Evolutionary conservation across 169 alveolate species (phyloP), one percentile per base, ranked within the genome.

Genomic region (Eimeria acervulina): DNA sequence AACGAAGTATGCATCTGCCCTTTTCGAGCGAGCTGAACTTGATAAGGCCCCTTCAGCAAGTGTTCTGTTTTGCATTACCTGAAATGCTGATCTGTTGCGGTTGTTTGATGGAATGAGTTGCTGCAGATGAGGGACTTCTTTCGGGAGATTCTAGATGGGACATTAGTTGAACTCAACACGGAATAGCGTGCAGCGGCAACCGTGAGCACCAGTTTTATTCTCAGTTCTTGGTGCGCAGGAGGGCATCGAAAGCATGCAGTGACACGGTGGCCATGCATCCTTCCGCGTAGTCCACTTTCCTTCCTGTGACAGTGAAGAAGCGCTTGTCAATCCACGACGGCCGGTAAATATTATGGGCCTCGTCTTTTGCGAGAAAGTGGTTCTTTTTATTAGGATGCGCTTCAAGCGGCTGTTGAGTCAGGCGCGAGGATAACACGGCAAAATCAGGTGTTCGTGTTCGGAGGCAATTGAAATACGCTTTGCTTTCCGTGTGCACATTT

Each of bases 81-180:
- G 15, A 76, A 2, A 76, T 0, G 61, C 38, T 23, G 40, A 17
- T 76, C 31, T 38, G 1, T 12, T 23, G 89, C 23, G 66, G 13
- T 12, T 19, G n/a, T 61, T 42, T 36, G 40, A 6, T 40, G 36
- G 23, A 38, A 21, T n/a, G 59, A 83, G 23, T 61, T 55, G 78
- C 28, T 61, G 59, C 81, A 87, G 93, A 87, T 87, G 93, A 55
- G 93, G 81, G 93, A 87, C 51, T 87, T 87, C 81, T 87, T 87
- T 61, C 78, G 93, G 61, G 93, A 87, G n/a, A 87, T 87, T 59
- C 72, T 87, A 38, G 93, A 87, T 40, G 93, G 93, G 44, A 87
- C 93, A 42, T 44, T 87, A 59, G 72, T 70, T 33, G 93, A 87
- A 26, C 81, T 87, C 42, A 61, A 55, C 93, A 87, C 36, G 42